A percentile compares a stretch with the other conserved stretches of the same genome.
These are phyloP conservation scores for Penicillium griseofulvum DNA, from an alignment of 2,329 filamentous ascomycete genomes.

Conservation along the genomic window DNA sequence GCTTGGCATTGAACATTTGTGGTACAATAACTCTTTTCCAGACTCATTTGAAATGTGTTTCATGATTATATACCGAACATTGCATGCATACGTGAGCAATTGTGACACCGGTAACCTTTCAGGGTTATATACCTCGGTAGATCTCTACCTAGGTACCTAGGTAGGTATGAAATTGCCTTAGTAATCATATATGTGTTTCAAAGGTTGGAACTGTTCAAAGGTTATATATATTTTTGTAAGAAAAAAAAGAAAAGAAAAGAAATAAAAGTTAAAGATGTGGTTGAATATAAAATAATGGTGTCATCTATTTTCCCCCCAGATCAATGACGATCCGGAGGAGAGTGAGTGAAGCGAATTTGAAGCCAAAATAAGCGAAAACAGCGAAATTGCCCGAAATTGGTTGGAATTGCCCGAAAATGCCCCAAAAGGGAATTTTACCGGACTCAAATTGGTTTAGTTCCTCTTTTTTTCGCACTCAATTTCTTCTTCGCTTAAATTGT, in stretches of 20 bases:
- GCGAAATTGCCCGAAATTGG: background rate
- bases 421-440: background rate
- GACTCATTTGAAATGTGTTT: background rate
- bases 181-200: background rate
- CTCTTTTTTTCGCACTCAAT: conserved; percentile 37
- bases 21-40: background rate
- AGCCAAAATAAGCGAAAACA: conserved; percentile 9
- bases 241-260: too few species aligned
- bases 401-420: background rate
- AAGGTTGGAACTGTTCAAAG: too few species aligned
- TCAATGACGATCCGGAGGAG: conserved; percentile 2
- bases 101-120: too few species aligned
- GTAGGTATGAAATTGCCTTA: background rate
- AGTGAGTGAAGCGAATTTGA: conserved; percentile 11
- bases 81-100: background rate
- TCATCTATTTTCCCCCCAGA: background rate
- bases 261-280: background rate
- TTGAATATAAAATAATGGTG: background rate
- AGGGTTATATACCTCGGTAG: too few species aligned
- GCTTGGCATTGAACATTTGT: background rate
- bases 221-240: too few species aligned
- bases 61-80: background rate
- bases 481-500: conserved; percentile 19
- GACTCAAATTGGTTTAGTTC: conserved; percentile 13
- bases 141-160: too few species aligned